Base-by-base conservation (phyloP, 2,329 filamentous ascomycete genomes). In the Scytalidium sp. region DNA sequence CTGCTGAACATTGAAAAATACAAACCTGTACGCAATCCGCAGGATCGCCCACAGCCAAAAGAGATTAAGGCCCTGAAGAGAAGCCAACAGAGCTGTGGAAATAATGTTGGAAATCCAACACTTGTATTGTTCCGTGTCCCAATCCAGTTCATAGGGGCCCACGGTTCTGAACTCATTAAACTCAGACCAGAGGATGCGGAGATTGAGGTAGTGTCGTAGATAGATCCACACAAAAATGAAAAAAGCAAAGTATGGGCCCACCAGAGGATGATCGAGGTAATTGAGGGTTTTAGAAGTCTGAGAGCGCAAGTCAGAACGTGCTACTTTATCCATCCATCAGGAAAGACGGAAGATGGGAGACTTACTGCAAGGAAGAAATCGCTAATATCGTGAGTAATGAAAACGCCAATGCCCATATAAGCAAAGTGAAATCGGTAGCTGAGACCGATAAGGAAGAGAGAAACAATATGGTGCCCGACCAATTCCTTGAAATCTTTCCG, bases 361-460 rank as follows among this genome's bases (percentile, higher is more conserved):
- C 85, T 71, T 81, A 92, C 88, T 32, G 93, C 92, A 41, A 97
- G 80, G 81, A 97, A 97, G 73, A 97, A 96, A 69, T 97, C 92
- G 52, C 86, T 91, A 54, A 97, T 88, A 65, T 97, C 92, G 70
- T 96, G 90, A 9, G 92, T 96, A 54, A 94, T 90, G 70, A 96
- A 97, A 27, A 97, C 90, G 19, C 90, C 89, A 49, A 97, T 73
- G 21, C 92, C 92, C 67, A 97, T 95, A 71, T 96, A 93, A 19
- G 91, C 95, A 69, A 97, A 97, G 71, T 97, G 92, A 76, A 96
- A 97, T 53, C 90, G 84, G 73, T 97, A 97, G 74, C 88, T 94
- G 64, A 93, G 74, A 51, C 73, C 86, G 59, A 97, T 96, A 60
- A 97, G 79, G 19, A 85, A 75, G 52, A 97, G 73, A 19, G 90